Evolutionary conservation across 495 filamentous ascomycete species (phyloP).

Genomic region (Aspergillus coremiiformis): DNA sequence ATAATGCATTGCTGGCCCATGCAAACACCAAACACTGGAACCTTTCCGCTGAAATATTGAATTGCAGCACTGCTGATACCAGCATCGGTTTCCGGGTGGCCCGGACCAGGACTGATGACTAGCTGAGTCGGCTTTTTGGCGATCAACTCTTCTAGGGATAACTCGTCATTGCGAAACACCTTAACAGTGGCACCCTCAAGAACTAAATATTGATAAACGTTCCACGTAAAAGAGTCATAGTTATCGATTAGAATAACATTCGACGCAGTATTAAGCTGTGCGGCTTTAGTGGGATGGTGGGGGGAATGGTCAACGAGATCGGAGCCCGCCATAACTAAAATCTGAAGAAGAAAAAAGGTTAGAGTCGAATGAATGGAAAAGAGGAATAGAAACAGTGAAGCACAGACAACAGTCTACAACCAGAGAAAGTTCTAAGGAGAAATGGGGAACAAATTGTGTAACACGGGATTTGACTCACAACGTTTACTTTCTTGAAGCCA

Average conservation of each 20-base stretch:
- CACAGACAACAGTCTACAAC: neutral
- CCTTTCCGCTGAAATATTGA: slow-evolving; percentile 85
- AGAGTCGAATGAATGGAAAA: neutral
- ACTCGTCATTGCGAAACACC: slow-evolving; percentile 87
- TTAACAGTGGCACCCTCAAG: slow-evolving; percentile 86
- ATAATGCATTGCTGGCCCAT: slow-evolving; percentile 99
- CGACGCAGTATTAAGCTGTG: slow-evolving; percentile 63
- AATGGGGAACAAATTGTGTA: neutral
- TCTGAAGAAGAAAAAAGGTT: neutral
- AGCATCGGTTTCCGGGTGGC: slow-evolving; percentile 82
- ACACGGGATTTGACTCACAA: neutral
- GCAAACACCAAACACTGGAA: slow-evolving; percentile 94
- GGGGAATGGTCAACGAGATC: slow-evolving; percentile 79
- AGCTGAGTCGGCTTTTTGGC: slow-evolving; percentile 81
- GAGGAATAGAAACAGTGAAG: neutral
- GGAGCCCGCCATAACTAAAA: slow-evolving; percentile 34
- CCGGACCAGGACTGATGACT: slow-evolving; percentile 90
- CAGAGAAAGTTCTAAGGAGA: slow-evolving; percentile 5
- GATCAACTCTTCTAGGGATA: slow-evolving; percentile 76
- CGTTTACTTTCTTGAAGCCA: too few species aligned
- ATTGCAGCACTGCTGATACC: slow-evolving; percentile 91
- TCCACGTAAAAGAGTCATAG: slow-evolving; percentile 99
- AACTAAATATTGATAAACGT: slow-evolving; percentile 95
- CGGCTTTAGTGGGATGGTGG: slow-evolving; percentile 63
- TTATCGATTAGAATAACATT: slow-evolving; percentile 97